Evolutionary conservation across 1,284 basidiomycete genomes (phyloP).

Genomic region (Jaminaea rosea): DNA sequence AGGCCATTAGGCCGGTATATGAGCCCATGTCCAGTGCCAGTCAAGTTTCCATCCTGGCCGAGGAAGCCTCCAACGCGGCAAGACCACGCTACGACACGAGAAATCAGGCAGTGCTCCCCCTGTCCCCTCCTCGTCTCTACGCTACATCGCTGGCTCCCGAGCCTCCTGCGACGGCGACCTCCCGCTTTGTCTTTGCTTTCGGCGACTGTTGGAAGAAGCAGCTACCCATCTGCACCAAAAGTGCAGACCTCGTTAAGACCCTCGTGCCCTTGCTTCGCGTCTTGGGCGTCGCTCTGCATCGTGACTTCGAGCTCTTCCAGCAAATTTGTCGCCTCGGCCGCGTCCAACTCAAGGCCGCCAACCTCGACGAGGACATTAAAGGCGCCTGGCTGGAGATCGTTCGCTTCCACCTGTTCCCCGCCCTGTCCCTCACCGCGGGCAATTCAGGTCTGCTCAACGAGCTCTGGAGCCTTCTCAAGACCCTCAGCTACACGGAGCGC

Average conservation of each 20-base stretch:
- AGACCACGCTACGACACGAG: conserved; percentile 35
- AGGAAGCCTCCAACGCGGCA: conserved; percentile 40
- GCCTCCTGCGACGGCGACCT: conserved; percentile 18
- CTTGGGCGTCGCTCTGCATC: conserved; percentile 29
- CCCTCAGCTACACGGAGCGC: conserved; percentile 67
- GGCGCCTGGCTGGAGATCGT: conserved; percentile 68
- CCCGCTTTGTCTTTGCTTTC: conserved; percentile 37
- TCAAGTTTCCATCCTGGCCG: conserved; percentile 52
- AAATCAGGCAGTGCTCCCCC: conserved; percentile 8
- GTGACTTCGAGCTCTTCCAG: conserved; percentile 26
- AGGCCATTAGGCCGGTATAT: conserved; percentile 37
- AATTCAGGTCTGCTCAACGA: conserved; percentile 56
- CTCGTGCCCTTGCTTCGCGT: conserved; percentile 39
- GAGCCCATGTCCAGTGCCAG: conserved; percentile 22
- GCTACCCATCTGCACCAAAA: conserved; percentile 17
- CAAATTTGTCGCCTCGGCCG: conserved; percentile 32
- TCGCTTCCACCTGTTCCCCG: conserved; percentile 73
- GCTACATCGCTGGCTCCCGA: conserved; percentile 34
- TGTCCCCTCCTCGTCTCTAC: conserved; percentile 10
- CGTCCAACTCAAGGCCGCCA: conserved; percentile 12
- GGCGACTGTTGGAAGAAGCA: conserved; percentile 21
- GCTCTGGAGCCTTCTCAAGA: conserved; percentile 57
- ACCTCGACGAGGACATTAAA: conserved; percentile 26
- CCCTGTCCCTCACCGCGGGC: conserved; percentile 68
- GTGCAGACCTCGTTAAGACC: conserved; percentile 17